Percentiles rank a stretch among this genome's conserved stretches.
Conservation (phyloP, 148 eudicot species). For the Fallopia convolvulus region DNA sequence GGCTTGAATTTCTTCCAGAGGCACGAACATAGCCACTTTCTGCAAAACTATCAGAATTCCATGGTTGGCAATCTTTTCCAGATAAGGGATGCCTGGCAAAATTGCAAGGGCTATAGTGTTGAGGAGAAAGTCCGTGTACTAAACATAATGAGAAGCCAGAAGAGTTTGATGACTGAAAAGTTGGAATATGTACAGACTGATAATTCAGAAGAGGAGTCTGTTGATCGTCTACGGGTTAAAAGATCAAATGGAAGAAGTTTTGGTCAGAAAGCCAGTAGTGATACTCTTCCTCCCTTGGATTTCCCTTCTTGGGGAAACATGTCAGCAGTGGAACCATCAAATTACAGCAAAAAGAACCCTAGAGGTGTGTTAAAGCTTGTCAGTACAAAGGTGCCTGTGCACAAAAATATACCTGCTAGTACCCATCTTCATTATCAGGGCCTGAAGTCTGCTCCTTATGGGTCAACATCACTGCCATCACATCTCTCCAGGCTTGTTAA, state of each 20-base stretch:
- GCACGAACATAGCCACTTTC: conserved; percentile 63
- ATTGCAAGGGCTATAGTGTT: conserved; percentile 75
- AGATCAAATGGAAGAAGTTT: conserved; percentile 41
- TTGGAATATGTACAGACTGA: conserved; percentile 55
- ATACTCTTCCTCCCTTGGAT: conserved; percentile 33
- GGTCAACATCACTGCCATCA: conserved; percentile 24
- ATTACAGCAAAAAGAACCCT: conserved; percentile 34
- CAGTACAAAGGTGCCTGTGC: conserved; percentile 29
- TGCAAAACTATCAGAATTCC: conserved; percentile 68
- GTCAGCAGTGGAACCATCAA: conserved; percentile 27
- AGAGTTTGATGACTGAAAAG: conserved; percentile 66
- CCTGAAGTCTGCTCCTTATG: conserved; percentile 28
- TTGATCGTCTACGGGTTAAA: conserved; percentile 44
- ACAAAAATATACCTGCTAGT: conserved; percentile 29
- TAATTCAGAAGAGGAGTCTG: conserved; percentile 58
- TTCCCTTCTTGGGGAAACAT: conserved; percentile 28
- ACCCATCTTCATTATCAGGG: conserved; percentile 25
- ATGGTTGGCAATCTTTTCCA: conserved; percentile 61
- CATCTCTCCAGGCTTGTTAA: conserved; percentile 27
- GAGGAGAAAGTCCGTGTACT: conserved; percentile 87
- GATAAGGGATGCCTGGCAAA: conserved; percentile 77
- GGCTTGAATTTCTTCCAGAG: conserved; percentile 71
- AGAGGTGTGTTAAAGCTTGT: conserved; percentile 49
- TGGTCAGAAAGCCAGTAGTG: conserved; percentile 30
- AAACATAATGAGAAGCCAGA: conserved; percentile 68